These are phyloP conservation scores for Lyophyllum atratum DNA, from an alignment of 768 basidiomycete species.

Conservation along the genomic window DNA sequence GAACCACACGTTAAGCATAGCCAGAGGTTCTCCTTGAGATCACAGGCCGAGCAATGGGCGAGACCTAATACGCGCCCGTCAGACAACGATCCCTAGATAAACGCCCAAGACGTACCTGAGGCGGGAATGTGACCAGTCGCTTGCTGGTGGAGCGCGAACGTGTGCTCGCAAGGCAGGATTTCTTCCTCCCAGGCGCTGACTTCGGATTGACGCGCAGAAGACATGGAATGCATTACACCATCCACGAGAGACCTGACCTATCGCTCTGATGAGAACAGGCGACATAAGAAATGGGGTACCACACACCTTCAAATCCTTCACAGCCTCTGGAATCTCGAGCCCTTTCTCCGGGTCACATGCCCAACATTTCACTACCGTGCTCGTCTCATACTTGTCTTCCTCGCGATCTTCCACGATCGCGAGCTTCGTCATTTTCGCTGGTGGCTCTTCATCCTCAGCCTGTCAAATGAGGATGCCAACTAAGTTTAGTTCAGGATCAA, in stretches of 20 bases:
- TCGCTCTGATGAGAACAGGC: not conserved
- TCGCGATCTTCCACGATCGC: conserved; percentile 87
- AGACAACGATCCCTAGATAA: not conserved
- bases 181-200: conserved; percentile 99
- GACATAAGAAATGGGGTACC: not conserved
- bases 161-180: conserved; percentile 83
- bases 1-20: conserved; percentile 90
- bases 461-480: conserved; percentile 26
- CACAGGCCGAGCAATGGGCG: conserved; percentile 81
- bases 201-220: conserved; percentile 90
- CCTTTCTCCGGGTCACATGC: conserved; percentile 59
- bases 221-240: conserved; percentile 77
- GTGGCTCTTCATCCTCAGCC: conserved; percentile 80
- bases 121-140: conserved; percentile 49
- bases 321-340: conserved; percentile 41
- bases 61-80: conserved; percentile 49
- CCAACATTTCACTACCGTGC: conserved; percentile 75
- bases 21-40: conserved; percentile 92
- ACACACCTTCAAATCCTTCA: conserved; percentile 36
- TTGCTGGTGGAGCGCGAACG: conserved; percentile 45
- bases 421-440: conserved; percentile 86
- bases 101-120: conserved; percentile 43
- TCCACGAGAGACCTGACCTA: conserved; percentile 61
- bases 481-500: not conserved
- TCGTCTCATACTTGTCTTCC: conserved; percentile 82